phyloP scores from a whole-genome alignment of 2,329 filamentous ascomycete species.

The Phoma sp. region DNA sequence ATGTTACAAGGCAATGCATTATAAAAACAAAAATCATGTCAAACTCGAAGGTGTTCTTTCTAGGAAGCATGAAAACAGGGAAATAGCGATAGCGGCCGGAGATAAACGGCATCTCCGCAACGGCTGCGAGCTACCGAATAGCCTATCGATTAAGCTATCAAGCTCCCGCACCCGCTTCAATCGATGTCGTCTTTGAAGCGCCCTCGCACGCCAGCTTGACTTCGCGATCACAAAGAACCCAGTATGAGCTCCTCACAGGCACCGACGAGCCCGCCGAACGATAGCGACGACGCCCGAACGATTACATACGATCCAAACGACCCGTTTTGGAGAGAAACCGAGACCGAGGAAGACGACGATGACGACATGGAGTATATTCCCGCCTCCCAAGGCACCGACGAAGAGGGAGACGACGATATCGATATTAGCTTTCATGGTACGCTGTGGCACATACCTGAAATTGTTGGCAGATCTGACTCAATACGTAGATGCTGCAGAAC shows the following conservation, averaged over 20 bases:
- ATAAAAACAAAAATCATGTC: too few relatives aligned
- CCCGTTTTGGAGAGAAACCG: conserved; percentile 42
- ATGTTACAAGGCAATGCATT: too few relatives aligned
- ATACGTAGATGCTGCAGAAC: conserved; percentile 47
- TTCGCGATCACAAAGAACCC: background rate
- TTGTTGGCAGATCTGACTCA: background rate
- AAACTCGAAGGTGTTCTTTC: too few relatives aligned
- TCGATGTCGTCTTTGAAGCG: conserved; percentile 10
- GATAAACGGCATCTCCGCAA: conserved; percentile 5
- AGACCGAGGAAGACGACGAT: conserved; percentile 53
- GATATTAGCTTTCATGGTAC: conserved; percentile 46
- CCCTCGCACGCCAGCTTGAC: background rate
- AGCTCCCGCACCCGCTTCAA: conserved; percentile 3
- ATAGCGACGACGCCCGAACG: conserved; percentile 33
- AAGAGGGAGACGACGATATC: conserved; percentile 48
- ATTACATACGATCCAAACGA: conserved; percentile 42
- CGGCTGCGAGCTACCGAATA: conserved; percentile 7
- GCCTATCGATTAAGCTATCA: conserved; percentile 15
- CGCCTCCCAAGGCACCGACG: conserved; percentile 49
- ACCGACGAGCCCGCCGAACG: conserved; percentile 31
- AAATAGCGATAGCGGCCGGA: conserved; percentile 4
- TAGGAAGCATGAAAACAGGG: background rate
- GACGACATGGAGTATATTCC: conserved; percentile 61
- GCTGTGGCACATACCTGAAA: background rate
- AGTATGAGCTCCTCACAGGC: conserved; percentile 36